Evolutionary conservation across 768 basidiomycete genomes (phyloP), one percentile per base, ranked within the genome.

Genomic region (Pleurotus eryngii): DNA sequence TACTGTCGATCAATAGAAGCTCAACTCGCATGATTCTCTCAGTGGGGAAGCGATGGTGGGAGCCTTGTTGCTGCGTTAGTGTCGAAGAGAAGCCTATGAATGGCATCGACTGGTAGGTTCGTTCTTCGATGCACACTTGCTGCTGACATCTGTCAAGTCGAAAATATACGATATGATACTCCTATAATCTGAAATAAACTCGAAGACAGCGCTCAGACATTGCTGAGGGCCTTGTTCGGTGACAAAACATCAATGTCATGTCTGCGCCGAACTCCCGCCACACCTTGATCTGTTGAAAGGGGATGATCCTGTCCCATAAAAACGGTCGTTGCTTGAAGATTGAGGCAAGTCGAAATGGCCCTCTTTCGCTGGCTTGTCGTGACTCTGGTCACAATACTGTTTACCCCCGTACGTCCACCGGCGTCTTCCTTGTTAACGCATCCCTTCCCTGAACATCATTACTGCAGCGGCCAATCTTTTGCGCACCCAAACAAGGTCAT

Each of bases 341-440:
- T 54, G 37, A 42, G 22, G 37, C 42, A 9, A 45, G 42, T 37
- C 30, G 30, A 35, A 46, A 54, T 55, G 54, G 46, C 54, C 37
- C 47, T 59, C 46, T 46, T 27, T n/a, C 18, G 40, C 30, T 57
- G 66, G 66, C 53, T 63, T 73, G 57, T 67, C 65, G 48, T 73
- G 66, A 68, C 72, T 50, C 57, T 75, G 57, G 70, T 68, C 39
- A 42, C 51, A 60, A 59, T 75, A 43, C 62, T 73, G 56, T 62
- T 72, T 64, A 63, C 70, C 70, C 68, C 74, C 70, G 80, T 81
- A 64, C 57, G 76, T 61, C 51, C 46, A 20, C 57, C 59, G 55
- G 30, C 30, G 54, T 17, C 35, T 46, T 35, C 39, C 46, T 30
- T 59, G 30, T 11, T 57, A 56, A 46, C 46, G 24, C 11, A 43